These are phyloP conservation scores for Pleurotus platypus DNA, from an alignment of 768 basidiomycete species.

Conservation along the genomic window DNA sequence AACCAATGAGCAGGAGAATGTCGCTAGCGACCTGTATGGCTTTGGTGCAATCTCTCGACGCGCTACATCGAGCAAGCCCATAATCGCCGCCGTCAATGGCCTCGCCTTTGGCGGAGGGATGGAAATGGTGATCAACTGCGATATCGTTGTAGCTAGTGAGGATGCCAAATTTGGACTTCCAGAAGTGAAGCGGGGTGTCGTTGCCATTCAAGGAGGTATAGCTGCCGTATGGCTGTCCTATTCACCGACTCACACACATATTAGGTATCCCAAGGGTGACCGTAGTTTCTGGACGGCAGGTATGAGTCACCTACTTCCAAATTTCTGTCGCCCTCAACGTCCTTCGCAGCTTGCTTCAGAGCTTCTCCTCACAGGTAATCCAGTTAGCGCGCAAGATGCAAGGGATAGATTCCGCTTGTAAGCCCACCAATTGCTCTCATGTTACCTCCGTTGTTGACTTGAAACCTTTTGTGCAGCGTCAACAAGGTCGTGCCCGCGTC, in stretches of 20 bases:
- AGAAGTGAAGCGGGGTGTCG: constrained; percentile 75
- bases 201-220: constrained; percentile 69
- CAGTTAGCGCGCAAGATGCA: constrained; percentile 66
- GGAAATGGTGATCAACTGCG: constrained; percentile 68
- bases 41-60: constrained; percentile 76
- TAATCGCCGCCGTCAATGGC: constrained; percentile 82
- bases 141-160: constrained; percentile 66
- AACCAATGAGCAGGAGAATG: constrained; percentile 38
- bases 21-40: constrained; percentile 44
- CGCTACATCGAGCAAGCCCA: constrained; percentile 57
- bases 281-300: constrained; percentile 72
- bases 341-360: constrained; percentile 62
- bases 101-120: constrained; percentile 65
- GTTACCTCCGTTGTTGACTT: not conserved
- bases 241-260: not conserved
- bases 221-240: constrained; percentile 5
- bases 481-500: constrained; percentile 61
- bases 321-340: not conserved
- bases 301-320: constrained; percentile 22
- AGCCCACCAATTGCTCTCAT: constrained; percentile 1
- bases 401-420: constrained; percentile 73
- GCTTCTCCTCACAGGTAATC: constrained; percentile 68
- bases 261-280: constrained; percentile 68
- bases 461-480: constrained; percentile 41
- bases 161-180: constrained; percentile 71